Conservation (phyloP, 2,329 filamentous ascomycete species). For the Truncatella angustata region DNA sequence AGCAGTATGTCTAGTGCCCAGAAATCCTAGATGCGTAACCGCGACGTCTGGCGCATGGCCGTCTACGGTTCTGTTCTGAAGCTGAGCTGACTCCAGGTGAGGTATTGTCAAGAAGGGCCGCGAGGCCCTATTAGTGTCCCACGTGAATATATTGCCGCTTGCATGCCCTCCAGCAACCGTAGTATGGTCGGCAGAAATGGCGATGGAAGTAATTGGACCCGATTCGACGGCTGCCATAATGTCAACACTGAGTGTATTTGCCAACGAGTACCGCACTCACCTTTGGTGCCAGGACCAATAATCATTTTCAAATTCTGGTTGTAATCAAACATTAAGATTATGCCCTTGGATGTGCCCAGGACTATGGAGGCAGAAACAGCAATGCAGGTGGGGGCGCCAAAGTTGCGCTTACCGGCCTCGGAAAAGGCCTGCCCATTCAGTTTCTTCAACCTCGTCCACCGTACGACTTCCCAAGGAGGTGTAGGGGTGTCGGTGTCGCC, state of each 20-base stretch:
- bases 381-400: constrained; percentile 87
- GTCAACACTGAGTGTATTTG: constrained; percentile 28
- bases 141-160: constrained; percentile 91
- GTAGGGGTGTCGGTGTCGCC: constrained; percentile 69
- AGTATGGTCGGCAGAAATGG: constrained; percentile 89
- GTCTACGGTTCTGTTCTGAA: constrained; percentile 67
- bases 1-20: constrained; percentile 90
- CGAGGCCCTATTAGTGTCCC: constrained; percentile 83
- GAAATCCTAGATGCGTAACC: constrained; percentile 88
- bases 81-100: constrained; percentile 65
- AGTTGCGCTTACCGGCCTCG: constrained; percentile 86
- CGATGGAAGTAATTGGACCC: constrained; percentile 80
- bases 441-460: constrained; percentile 92
- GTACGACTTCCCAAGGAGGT: constrained; percentile 92
- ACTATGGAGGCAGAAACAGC: constrained; percentile 85
- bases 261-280: constrained; percentile 39
- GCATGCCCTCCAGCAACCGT: constrained; percentile 89
- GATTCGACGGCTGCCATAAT: constrained; percentile 73
- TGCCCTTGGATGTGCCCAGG: constrained; percentile 88
- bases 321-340: constrained; percentile 95
- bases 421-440: constrained; percentile 88
- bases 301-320: constrained; percentile 93
- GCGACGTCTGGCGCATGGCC: constrained; percentile 78
- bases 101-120: constrained; percentile 86
- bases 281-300: constrained; percentile 89